Evolutionary conservation across 208 protist species (phyloP), one percentile per base, ranked within the genome.

Genomic region (Herpetomonas samuelpessoai): DNA sequence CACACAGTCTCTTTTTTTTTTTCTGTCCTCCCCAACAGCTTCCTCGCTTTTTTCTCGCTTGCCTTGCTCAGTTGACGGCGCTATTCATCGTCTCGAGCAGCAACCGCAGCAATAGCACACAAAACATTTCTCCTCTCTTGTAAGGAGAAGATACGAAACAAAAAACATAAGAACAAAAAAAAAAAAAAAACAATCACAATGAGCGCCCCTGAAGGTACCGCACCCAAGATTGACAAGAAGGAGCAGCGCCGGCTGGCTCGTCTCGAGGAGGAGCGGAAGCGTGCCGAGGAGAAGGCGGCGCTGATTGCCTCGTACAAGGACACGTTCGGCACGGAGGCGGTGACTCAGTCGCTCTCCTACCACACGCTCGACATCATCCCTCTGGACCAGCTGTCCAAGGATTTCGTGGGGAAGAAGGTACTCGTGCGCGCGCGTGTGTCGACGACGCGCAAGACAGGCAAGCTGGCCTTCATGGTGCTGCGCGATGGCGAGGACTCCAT

Each of bases 401-500:
- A 50, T 61, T 30, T 62, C 26, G 72, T 69, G 0, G 86, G 70
- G 45, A 48, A 79, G 71, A 68, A 71, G 1, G 84, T 97, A 25
- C 66, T 74, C 24, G 59, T 96, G 41, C 90, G 92, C 26, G 86
- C 84, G 3, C 83, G 92, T 49, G 86, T 97, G 56, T 79, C 80
- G 58, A 94, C 90, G 51, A 92, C 85, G 41, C 83, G 92, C 54
- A 93, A 93, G 70, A 95, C 92, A 81, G 88, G 89, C 27, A 97
- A 96, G 76, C 66, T 97, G 59, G 88, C 83, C 21, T 97, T 97
- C 70, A 80, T 92, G 59, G 86, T 96, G 45, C 74, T 97, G 59
- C 88, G 92, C 55, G 85, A 95, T 44, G 78, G 79, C 41, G 65
- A 57, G 29, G 62, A 83, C 60, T 91, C 82, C 10, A 71, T 96